Conservation (phyloP, 2,329 filamentous ascomycete species). For the Hymenoscyphus linearis region DNA sequence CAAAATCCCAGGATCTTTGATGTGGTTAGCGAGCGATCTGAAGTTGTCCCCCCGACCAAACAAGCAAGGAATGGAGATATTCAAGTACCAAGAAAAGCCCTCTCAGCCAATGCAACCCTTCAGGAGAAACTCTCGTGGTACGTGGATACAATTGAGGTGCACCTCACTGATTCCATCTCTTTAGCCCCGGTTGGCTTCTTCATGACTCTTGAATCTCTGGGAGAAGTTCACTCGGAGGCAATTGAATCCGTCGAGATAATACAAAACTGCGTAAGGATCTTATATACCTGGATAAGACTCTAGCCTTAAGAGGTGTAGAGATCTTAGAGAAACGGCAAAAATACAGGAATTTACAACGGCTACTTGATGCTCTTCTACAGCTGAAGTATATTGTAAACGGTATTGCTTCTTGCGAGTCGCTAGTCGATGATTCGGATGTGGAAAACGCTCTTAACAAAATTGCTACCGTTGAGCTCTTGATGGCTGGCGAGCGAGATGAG, state of each 20-base stretch:
- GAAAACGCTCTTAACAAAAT: background rate
- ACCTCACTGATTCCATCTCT: slow-evolving; percentile 92
- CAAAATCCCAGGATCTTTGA: slow-evolving; percentile 97
- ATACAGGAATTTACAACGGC: background rate
- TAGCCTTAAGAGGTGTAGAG: background rate
- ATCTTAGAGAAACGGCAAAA: background rate
- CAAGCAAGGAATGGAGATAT: slow-evolving; percentile 14
- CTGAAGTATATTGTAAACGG: background rate
- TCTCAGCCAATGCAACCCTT: slow-evolving; percentile 92
- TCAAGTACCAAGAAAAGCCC: slow-evolving; percentile 65
- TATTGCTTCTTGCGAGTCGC: background rate
- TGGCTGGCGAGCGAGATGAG: background rate
- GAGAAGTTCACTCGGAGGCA: slow-evolving; percentile 86
- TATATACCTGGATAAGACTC: slow-evolving; percentile 11
- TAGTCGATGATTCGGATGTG: background rate
- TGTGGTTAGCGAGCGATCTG: slow-evolving; percentile 89
- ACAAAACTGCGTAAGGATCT: slow-evolving; percentile 75
- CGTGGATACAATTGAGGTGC: slow-evolving; percentile 98
- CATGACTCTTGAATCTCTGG: slow-evolving; percentile 82
- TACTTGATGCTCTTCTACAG: background rate
- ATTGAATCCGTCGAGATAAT: slow-evolving; percentile 85
- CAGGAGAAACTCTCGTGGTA: slow-evolving; percentile 99
- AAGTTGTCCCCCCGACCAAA: slow-evolving; percentile 66
- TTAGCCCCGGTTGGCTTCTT: slow-evolving; percentile 95
- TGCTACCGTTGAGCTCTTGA: background rate